Base-by-base conservation (phyloP, 2,329 filamentous ascomycete species). In the Cytospora paraplurivora region DNA sequence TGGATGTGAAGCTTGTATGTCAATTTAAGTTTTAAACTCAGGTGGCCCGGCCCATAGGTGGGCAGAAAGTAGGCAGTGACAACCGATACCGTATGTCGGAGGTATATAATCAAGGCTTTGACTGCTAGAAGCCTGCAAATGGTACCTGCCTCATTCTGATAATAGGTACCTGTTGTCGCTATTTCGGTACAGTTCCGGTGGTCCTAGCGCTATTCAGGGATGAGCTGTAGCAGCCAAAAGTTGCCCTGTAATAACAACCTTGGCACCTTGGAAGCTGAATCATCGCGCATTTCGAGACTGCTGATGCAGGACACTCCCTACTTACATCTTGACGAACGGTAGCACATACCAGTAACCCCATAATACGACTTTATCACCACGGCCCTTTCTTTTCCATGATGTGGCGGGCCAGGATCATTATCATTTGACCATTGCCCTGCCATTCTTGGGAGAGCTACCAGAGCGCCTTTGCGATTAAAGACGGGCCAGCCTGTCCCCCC, bases 401-500 rank as follows among this genome's bases (percentile, higher is more conserved):
- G 63, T 60, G 56, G 58, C 56, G 55, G 47, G 55, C 41, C 54
- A 58, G 58, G 47, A 56, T 34, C 38, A 12, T 58, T 44, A 52
- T 35, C 63, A 64, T 58, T 59, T 65, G 47, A 62, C 33, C 47
- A 41, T 41, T 55, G 56, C 58, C 56, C 56, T 54, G 53, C 59
- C 49, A 59, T 49, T 37, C 27, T 50, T 27, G 50, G 57, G 64
- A 54, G 57, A 56, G 55, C 53, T 35, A 58, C 32, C 54, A 37
- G 17, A 59, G 41, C 57, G 17, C 47, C n/a, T n/a, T 44, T 54
- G 51, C 51, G 51, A 64, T 56, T 60, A 59, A 62, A 62, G 64
- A 61, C 59, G 64, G 60, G 61, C 64, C 55, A 64, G 49, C 63
- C 63, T 62, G 62, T 60, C 52, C 27, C 51, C 41, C 66, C 59